Conservation (phyloP, 2,329 filamentous ascomycete species). For the Colletotrichum gloeosporioides region DNA sequence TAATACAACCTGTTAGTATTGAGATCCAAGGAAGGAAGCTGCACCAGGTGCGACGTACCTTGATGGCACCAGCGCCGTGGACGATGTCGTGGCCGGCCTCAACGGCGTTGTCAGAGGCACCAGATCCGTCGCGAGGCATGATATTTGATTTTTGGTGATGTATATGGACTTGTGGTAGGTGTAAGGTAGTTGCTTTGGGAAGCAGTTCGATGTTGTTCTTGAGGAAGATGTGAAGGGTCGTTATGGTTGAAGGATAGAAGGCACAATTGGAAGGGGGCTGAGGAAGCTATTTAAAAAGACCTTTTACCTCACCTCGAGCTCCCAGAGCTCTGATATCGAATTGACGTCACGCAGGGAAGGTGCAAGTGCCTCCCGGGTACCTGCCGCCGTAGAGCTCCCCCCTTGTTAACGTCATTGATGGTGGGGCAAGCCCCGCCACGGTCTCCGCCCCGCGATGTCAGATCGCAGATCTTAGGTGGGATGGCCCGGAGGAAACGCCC, state of each 20-base stretch:
- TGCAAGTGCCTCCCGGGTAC: not conserved
- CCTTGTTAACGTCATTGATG: not conserved
- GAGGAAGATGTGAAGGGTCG: not conserved
- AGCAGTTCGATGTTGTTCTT: not conserved
- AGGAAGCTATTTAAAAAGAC: not conserved
- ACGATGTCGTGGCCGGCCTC: constrained; percentile 45
- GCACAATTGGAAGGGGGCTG: not conserved
- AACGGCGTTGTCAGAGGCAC: constrained; percentile 51
- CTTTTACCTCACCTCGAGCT: not conserved
- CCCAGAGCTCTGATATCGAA: not conserved
- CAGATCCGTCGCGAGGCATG: constrained; percentile 58
- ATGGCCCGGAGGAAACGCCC: constrained; percentile 3
- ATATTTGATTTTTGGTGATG: constrained; percentile 19
- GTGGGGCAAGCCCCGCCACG: not conserved
- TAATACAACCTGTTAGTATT: not conserved
- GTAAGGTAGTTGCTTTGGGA: not conserved
- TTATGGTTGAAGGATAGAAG: not conserved
- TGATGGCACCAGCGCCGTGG: constrained; percentile 46
- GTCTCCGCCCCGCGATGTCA: not conserved
- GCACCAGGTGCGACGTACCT: constrained; percentile 34
- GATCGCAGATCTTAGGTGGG: constrained; percentile 4
- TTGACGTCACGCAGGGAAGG: constrained; percentile 4
- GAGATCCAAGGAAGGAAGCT: not conserved
- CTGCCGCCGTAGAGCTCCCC: not conserved
- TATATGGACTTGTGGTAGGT: not conserved